A percentile compares a stretch with the other conserved stretches of the same genome.
Evolutionary conservation across 75 land plant species (phyloP).

Genomic region (Picea glauca): DNA sequence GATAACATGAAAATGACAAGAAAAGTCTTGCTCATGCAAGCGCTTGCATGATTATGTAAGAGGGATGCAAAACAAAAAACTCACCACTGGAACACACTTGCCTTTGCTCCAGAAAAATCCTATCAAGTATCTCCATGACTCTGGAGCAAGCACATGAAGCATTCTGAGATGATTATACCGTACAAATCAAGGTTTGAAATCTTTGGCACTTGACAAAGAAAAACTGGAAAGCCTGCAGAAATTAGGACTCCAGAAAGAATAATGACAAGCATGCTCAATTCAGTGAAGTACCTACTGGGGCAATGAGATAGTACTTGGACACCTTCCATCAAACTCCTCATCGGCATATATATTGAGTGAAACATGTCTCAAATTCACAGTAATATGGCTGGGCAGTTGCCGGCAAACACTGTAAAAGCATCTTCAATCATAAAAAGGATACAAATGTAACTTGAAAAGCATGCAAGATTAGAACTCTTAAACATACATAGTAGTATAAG

Average conservation of each 20-base stretch:
- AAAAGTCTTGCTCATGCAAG: too few relatives aligned
- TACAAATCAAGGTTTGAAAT: not conserved
- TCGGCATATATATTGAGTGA: slow-evolving; percentile 5
- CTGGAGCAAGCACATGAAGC: not conserved
- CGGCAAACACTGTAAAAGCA: not conserved
- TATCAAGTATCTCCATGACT: slow-evolving; percentile 8
- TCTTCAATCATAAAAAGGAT: not conserved
- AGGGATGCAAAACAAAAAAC: not conserved
- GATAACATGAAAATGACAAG: not conserved
- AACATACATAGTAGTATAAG: not conserved
- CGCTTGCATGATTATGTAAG: not conserved
- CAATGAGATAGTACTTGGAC: not conserved
- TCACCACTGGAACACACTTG: not conserved
- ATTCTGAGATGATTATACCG: not conserved
- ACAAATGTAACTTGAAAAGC: not conserved
- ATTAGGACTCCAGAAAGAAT: not conserved
- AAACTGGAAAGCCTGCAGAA: not conserved
- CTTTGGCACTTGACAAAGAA: not conserved
- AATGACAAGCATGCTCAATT: not conserved
- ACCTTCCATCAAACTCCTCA: not conserved
- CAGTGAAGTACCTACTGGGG: slow-evolving; percentile 8
- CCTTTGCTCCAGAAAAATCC: not conserved
- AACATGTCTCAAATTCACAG: not conserved
- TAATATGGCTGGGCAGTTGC: not conserved
- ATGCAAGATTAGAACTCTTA: too few relatives aligned